phyloP scores from a whole-genome alignment of 1,284 basidiomycete genomes.

The Pisolithus thermaeus region DNA sequence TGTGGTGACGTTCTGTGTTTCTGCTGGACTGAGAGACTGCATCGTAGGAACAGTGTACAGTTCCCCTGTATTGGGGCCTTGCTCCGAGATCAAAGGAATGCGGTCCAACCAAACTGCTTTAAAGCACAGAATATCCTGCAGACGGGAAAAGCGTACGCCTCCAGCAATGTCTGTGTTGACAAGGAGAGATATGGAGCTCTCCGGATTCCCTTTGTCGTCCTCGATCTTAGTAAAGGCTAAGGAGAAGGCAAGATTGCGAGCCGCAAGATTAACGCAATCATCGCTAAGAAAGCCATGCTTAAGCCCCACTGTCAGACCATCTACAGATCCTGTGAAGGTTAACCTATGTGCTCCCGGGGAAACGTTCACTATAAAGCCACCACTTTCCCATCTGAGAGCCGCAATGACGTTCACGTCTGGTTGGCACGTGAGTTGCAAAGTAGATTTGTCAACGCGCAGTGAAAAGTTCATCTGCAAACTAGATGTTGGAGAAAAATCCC shows the following conservation, averaged over 20 bases:
- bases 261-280: slow-evolving; percentile 69
- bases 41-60: slow-evolving; percentile 12
- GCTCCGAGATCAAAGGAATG: slow-evolving; percentile 65
- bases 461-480: slow-evolving; percentile 75
- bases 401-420: slow-evolving; percentile 87
- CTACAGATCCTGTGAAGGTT: slow-evolving; percentile 72
- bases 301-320: slow-evolving; percentile 71
- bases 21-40: slow-evolving; percentile 10
- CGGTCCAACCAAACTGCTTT: slow-evolving; percentile 88
- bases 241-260: slow-evolving; percentile 71
- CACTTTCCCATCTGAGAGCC: slow-evolving; percentile 85
- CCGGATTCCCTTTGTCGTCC: slow-evolving; percentile 28
- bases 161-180: slow-evolving; percentile 75
- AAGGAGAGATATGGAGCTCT: slow-evolving; percentile 63
- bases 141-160: slow-evolving; percentile 67
- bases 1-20: slow-evolving; percentile 50
- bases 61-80: slow-evolving; percentile 26
- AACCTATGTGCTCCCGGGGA: slow-evolving; percentile 66
- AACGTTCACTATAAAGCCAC: slow-evolving; percentile 78
- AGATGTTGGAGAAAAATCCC: slow-evolving; percentile 27
- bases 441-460: slow-evolving; percentile 84
- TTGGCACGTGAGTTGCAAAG: slow-evolving; percentile 77
- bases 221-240: slow-evolving; percentile 56
- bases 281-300: slow-evolving; percentile 80
- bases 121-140: slow-evolving; percentile 84